A percentile compares a stretch with the other conserved stretches of the same genome.
Evolutionary conservation across 2,329 filamentous ascomycete genomes (phyloP).

Genomic region (Paecilomyces variotii): DNA sequence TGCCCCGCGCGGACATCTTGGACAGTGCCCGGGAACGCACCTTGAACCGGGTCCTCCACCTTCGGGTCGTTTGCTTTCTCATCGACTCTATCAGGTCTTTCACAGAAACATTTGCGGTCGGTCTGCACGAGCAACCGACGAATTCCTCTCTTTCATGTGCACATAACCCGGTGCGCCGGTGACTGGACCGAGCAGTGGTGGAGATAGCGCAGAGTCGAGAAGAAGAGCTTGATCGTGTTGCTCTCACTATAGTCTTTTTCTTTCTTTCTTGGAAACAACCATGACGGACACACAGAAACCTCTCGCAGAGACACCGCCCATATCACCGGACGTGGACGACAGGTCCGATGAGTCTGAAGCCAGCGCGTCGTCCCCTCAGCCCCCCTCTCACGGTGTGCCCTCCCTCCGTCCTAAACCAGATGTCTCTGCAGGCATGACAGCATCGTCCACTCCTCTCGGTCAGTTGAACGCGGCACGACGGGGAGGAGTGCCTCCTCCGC

Average conservation of each 20-base stretch:
- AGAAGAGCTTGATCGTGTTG: neutral
- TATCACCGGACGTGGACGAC: slow-evolving; percentile 12
- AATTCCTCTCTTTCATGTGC: neutral
- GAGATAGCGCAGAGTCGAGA: neutral
- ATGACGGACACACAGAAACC: neutral
- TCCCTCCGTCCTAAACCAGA: slow-evolving; percentile 19
- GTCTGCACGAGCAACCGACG: neutral
- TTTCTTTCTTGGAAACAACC: neutral
- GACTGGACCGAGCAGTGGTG: neutral
- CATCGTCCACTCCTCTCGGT: slow-evolving; percentile 78
- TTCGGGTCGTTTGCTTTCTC: neutral
- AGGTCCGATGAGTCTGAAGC: slow-evolving; percentile 13
- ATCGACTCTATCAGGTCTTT: neutral
- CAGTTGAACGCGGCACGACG: slow-evolving; percentile 62
- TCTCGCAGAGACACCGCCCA: slow-evolving; percentile 12
- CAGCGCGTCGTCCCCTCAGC: slow-evolving; percentile 26
- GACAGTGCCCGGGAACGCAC: neutral
- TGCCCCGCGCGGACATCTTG: neutral
- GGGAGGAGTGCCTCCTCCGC: slow-evolving; percentile 18
- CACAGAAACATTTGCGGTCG: neutral
- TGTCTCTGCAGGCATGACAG: slow-evolving; percentile 49
- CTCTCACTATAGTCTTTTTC: neutral
- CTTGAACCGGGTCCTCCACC: neutral
- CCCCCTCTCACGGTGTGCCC: slow-evolving; percentile 12
- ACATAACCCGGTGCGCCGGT: neutral